Conservation (phyloP, 164 flowering plant species). For the Umbellularia californica region DNA sequence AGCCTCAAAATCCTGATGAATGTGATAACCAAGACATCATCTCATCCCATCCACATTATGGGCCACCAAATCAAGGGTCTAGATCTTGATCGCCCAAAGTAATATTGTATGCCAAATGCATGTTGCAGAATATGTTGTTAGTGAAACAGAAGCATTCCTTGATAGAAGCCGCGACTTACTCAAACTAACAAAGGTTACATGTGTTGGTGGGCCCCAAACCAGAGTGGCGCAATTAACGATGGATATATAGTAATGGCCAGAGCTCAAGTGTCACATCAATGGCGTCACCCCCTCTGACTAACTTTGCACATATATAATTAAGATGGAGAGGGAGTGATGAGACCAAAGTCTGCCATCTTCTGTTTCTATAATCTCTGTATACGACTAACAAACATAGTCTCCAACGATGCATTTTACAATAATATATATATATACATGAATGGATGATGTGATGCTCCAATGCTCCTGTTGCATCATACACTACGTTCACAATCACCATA, state of each 20-base stretch:
- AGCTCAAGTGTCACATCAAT: not conserved
- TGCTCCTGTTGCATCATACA: not conserved
- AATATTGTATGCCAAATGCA: too few relatives aligned
- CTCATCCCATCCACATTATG: too few relatives aligned
- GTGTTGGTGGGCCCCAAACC: not conserved
- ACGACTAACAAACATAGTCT: too few relatives aligned
- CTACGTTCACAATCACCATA: not conserved
- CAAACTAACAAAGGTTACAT: not conserved
- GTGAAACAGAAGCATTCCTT: not conserved
- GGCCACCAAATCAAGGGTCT: too few relatives aligned
- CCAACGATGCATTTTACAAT: too few relatives aligned
- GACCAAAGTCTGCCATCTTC: not conserved
- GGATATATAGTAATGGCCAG: not conserved
- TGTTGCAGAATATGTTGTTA: too few relatives aligned
- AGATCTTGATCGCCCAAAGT: too few relatives aligned
- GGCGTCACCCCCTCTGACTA: not conserved
- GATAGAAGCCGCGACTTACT: not conserved
- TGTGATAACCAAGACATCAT: too few relatives aligned
- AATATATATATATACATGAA: too few relatives aligned
- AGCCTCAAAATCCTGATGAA: too few relatives aligned
- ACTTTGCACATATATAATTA: not conserved
- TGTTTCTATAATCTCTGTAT: not conserved
- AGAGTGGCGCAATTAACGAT: not conserved
- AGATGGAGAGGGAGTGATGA: not conserved
- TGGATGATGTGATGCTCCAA: not conserved